These are phyloP conservation scores for Graphilbum ipis-grandicollis DNA, from an alignment of 2,329 filamentous ascomycete genomes.

Conservation along the genomic window DNA sequence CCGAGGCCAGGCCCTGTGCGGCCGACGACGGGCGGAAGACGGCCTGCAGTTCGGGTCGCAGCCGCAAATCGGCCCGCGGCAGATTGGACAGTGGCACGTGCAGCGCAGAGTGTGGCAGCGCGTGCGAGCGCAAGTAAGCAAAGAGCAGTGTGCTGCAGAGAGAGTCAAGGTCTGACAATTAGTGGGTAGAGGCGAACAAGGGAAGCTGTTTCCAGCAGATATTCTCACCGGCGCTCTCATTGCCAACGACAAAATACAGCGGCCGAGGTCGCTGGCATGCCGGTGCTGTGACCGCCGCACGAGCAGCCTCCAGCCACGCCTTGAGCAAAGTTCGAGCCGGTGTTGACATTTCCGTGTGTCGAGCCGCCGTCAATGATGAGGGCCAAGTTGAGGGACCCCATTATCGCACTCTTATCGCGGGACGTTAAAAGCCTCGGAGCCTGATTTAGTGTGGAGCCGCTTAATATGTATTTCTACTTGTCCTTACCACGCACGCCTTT, in stretches of 20 bases:
- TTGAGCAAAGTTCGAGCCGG: slow-evolving; percentile 21
- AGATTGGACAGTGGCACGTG: slow-evolving; percentile 64
- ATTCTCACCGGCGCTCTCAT: slow-evolving; percentile 48
- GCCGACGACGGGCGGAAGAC: no score
- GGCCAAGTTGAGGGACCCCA: no score
- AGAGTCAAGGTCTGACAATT: slow-evolving; percentile 53
- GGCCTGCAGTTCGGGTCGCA: slow-evolving; percentile 57
- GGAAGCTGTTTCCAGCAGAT: not conserved
- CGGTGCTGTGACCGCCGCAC: slow-evolving; percentile 23
- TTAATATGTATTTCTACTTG: no score
- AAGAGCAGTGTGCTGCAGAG: slow-evolving; percentile 57
- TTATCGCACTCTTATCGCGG: no score
- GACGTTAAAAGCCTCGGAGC: no score
- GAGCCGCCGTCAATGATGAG: no score
- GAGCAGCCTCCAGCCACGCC: slow-evolving; percentile 33
- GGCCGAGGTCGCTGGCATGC: slow-evolving; percentile 26
- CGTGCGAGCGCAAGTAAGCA: slow-evolving; percentile 53
- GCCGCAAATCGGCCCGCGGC: slow-evolving; percentile 43
- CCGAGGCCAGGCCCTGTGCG: no score
- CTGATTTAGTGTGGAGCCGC: no score
- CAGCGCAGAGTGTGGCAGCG: slow-evolving; percentile 29
- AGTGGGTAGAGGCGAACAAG: no score
- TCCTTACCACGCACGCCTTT: no score
- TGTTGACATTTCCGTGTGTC: no score
- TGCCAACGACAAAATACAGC: slow-evolving; percentile 46